Percentiles rank a stretch among this genome's conserved stretches.
These are phyloP conservation scores for Fusarium keratoplasticum DNA, from an alignment of 2,329 filamentous ascomycete species.

Conservation along the genomic window DNA sequence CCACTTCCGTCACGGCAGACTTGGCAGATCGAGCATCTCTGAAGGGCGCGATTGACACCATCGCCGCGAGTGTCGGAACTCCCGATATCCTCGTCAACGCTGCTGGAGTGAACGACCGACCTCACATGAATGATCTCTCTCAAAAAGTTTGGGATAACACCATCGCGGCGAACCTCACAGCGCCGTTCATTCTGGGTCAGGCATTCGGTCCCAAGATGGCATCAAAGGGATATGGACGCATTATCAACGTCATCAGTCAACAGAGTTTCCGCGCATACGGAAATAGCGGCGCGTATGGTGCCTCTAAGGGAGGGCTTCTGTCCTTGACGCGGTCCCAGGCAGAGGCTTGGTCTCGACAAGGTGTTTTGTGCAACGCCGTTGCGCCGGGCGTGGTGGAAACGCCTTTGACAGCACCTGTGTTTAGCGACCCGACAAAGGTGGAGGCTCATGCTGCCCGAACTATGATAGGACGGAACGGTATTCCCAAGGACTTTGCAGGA, in stretches of 20 bases:
- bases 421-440: constrained; percentile 35
- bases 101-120: constrained; percentile 46
- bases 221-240: constrained; percentile 45
- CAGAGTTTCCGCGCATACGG: constrained; percentile 48
- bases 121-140: constrained; percentile 45
- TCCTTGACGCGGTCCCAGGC: constrained; percentile 49
- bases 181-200: constrained; percentile 48
- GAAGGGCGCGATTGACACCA: constrained; percentile 24
- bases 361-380: constrained; percentile 50
- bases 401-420: constrained; percentile 37
- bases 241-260: constrained; percentile 50
- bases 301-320: constrained; percentile 47
- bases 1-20: constrained; percentile 36
- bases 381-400: constrained; percentile 49
- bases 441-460: constrained; percentile 44
- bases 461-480: constrained; percentile 48
- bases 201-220: constrained; percentile 50
- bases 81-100: constrained; percentile 51
- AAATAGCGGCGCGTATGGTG: constrained; percentile 50
- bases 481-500: constrained; percentile 48
- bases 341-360: constrained; percentile 49
- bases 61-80: constrained; percentile 37
- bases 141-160: constrained; percentile 47
- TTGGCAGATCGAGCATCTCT: constrained; percentile 31
- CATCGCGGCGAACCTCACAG: constrained; percentile 49